Evolutionary conservation across 495 filamentous ascomycete genomes (phyloP).

Genomic region (Penicillium canescens): DNA sequence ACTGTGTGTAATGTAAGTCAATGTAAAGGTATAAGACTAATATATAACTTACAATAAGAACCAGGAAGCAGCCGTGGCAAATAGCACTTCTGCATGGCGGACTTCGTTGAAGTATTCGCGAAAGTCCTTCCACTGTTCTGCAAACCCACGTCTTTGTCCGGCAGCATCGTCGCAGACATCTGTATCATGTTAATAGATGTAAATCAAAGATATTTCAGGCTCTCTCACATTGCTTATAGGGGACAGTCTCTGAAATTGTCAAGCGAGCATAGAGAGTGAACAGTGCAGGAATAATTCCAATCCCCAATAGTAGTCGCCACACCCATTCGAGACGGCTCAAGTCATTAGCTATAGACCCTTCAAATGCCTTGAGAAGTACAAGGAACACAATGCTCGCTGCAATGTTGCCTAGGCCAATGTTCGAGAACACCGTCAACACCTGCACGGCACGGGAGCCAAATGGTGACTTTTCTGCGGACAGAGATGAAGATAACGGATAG

Average conservation of each 20-base stretch:
- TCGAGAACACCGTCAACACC: conserved; percentile 14
- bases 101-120: conserved; percentile 20
- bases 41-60: conserved; percentile 18
- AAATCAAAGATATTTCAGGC: neutral
- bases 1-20: neutral
- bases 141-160: conserved; percentile 14
- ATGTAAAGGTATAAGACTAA: no score
- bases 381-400: conserved; percentile 20
- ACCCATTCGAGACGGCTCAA: conserved; percentile 15
- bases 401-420: conserved; percentile 18
- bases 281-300: conserved; percentile 14
- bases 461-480: conserved; percentile 15
- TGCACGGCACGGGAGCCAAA: conserved; percentile 17
- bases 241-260: conserved; percentile 14
- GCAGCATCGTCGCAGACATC: conserved; percentile 13
- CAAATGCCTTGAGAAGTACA: conserved; percentile 17
- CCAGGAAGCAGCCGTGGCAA: conserved; percentile 24
- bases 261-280: conserved; percentile 19
- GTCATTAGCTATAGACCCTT: conserved; percentile 9
- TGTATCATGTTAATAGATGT: neutral
- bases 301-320: conserved; percentile 18
- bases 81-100: conserved; percentile 21
- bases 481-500: conserved; percentile 19
- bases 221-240: conserved; percentile 16
- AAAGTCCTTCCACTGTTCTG: conserved; percentile 22